phyloP scores from a whole-genome alignment of 139 green algal genomes.

The Chlorella sp. region DNA sequence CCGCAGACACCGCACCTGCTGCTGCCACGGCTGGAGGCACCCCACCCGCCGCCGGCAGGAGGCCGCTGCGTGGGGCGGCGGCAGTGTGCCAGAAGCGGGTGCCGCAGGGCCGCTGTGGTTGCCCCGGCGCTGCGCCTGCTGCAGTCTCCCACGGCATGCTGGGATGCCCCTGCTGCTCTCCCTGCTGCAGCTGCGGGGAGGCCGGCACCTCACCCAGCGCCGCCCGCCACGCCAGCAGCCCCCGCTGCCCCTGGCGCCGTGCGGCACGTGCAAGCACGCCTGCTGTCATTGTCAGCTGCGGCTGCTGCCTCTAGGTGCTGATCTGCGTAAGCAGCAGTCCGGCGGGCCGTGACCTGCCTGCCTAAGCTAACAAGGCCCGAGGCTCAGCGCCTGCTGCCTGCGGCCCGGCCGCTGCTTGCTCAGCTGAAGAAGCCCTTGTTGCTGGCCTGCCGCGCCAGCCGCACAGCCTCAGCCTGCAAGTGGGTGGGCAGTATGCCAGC shows the following conservation, averaged over 20 bases:
- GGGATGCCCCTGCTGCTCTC: too few relatives aligned
- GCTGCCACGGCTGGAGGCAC: neutral
- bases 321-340: neutral
- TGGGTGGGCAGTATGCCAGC: too few relatives aligned
- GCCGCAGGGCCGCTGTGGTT: neutral
- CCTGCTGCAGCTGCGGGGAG: neutral
- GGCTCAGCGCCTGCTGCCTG: too few relatives aligned
- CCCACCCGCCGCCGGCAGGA: neutral
- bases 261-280: neutral
- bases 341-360: neutral
- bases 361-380: neutral
- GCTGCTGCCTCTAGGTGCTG: neutral
- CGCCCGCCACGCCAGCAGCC: neutral
- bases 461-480: constrained; percentile 11
- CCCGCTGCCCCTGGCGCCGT: constrained; percentile 5
- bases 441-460: neutral
- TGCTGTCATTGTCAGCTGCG: constrained; percentile 10
- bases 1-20: neutral
- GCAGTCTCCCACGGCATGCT: too few relatives aligned
- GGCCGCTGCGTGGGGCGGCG: neutral
- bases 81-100: neutral
- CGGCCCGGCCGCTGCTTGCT: neutral
- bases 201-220: neutral
- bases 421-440: constrained; percentile 25
- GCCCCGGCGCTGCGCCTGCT: neutral